Evolutionary conservation across 225 moss, liverwort and hornwort species (phyloP).

Genomic region (Bryum argenteum): DNA sequence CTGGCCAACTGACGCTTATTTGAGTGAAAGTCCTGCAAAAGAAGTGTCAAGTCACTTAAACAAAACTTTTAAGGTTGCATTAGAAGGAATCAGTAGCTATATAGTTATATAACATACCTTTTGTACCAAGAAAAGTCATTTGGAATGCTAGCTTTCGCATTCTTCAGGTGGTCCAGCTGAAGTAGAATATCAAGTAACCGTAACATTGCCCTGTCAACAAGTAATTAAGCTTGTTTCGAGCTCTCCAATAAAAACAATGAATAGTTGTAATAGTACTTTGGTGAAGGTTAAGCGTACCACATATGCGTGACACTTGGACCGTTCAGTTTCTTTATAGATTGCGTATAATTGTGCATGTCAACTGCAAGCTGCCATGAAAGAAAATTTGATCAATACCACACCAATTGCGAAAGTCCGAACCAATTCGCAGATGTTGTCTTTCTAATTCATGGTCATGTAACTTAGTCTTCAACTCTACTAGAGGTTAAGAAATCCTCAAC

Average conservation of each 20-base stretch:
- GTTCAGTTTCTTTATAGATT: constrained; percentile 75
- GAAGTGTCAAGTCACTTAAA: constrained; percentile 14
- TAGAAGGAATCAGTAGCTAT: background rate
- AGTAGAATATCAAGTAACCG: constrained; percentile 90
- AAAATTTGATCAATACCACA: constrained; percentile 22
- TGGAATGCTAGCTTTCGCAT: constrained; percentile 96
- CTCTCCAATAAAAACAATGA: background rate
- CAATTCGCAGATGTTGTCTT: background rate
- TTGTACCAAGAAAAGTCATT: constrained; percentile 99
- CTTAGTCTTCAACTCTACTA: background rate
- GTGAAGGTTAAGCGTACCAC: constrained; percentile 60
- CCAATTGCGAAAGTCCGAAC: background rate
- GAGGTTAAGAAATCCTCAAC: background rate
- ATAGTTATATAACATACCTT: constrained; percentile 49
- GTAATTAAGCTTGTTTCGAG: constrained; percentile 5
- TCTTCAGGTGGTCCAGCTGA: constrained; percentile 95
- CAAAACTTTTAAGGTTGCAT: background rate
- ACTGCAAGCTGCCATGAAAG: constrained; percentile 76
- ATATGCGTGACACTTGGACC: constrained; percentile 96
- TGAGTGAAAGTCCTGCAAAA: constrained; percentile 90
- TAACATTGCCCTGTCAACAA: constrained; percentile 74
- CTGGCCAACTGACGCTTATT: constrained; percentile 83
- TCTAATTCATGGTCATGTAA: background rate
- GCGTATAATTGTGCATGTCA: constrained; percentile 90
- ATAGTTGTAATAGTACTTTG: background rate